Base-by-base conservation (phyloP, 768 basidiomycete genomes). In the Cyclocybe aegerita region DNA sequence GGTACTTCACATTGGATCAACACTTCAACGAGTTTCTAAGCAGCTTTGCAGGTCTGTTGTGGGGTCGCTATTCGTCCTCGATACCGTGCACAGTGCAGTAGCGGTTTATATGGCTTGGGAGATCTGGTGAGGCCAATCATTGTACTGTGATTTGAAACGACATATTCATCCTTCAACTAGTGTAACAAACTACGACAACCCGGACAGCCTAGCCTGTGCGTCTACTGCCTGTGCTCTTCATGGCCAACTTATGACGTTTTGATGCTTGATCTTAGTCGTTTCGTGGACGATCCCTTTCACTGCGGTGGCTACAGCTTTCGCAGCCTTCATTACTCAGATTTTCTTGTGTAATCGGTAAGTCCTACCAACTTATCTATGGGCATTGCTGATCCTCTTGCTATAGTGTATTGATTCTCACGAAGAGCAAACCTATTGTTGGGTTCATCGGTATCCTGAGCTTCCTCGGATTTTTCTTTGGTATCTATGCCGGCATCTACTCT, bases 261-360 rank as follows among this genome's bases (percentile, higher is more conserved):
- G 1, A 4, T 52, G 46, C 2, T 52, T 6, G n/a, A n/a, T n/a
- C n/a, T n/a, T 12, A 78, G 76, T 59, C 36, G 70, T 71, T 43
- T 62, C 62, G n/a, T 81, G 80, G 78, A 74, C 74, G 3, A 75
- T 78, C 39, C 73, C 75, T 2, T 77, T 81, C 48, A 81, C 78
- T 0, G 75, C 79, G 4, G 62, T 72, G 15, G 75, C 72, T 4
- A 78, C 72, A 5, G 65, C 76, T 1, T 58, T 78, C 5, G 71
- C 76, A 12, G 79, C 78, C 0, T 59, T 80, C 31, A 65, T 79
- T n/a, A 78, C 79, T 0, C 80, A 82, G 53, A 46, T 64, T 33
- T 81, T 77, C 63, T 65, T 81, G 23, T 72, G 67, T 1, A 66
- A 74, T 55, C 74, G 79, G 78, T 72, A 45, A 17, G 70, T 52